A percentile compares a stretch with the other conserved stretches of the same genome.
Conservation (phyloP, 768 basidiomycete genomes). For the Phlebiopsis gigantea region DNA sequence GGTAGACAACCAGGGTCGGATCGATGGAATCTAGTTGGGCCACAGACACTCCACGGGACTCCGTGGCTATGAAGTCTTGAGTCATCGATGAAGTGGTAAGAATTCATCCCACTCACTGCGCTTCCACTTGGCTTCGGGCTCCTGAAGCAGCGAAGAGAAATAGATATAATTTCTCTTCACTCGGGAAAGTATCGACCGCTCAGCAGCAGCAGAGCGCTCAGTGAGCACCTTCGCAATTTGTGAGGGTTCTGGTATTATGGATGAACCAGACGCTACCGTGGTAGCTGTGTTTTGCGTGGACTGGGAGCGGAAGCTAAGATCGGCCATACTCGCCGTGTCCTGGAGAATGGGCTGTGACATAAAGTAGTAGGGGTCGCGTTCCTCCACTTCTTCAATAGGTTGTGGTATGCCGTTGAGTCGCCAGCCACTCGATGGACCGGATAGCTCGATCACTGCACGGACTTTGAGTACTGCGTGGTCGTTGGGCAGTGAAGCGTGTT, state of each 20-base stretch:
- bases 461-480: slow-evolving; percentile 81
- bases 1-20: slow-evolving; percentile 91
- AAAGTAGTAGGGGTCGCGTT: slow-evolving; percentile 59
- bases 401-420: slow-evolving; percentile 85
- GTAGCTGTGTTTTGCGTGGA: slow-evolving; percentile 51
- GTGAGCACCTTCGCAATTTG: slow-evolving; percentile 31
- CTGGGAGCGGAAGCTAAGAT: slow-evolving; percentile 60
- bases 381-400: slow-evolving; percentile 57
- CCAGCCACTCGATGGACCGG: slow-evolving; percentile 68
- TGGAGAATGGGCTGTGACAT: slow-evolving; percentile 63
- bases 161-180: slow-evolving; percentile 95
- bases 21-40: slow-evolving; percentile 97
- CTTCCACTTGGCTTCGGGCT: slow-evolving; percentile 97
- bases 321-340: slow-evolving; percentile 66
- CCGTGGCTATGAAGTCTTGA: slow-evolving; percentile 50
- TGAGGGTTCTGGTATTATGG: slow-evolving; percentile 22
- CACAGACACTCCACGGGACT: slow-evolving; percentile 85
- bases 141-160: slow-evolving; percentile 93
- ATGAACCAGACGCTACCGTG: slow-evolving; percentile 40
- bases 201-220: slow-evolving; percentile 53
- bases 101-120: slow-evolving; percentile 50
- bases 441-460: slow-evolving; percentile 72
- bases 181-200: slow-evolving; percentile 80
- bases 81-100: neutral
- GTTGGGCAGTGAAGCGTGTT: slow-evolving; percentile 66